These are phyloP conservation scores for Pythium insidiosum DNA, from an alignment of 352 stramenopile genomes.

Conservation along the genomic window DNA sequence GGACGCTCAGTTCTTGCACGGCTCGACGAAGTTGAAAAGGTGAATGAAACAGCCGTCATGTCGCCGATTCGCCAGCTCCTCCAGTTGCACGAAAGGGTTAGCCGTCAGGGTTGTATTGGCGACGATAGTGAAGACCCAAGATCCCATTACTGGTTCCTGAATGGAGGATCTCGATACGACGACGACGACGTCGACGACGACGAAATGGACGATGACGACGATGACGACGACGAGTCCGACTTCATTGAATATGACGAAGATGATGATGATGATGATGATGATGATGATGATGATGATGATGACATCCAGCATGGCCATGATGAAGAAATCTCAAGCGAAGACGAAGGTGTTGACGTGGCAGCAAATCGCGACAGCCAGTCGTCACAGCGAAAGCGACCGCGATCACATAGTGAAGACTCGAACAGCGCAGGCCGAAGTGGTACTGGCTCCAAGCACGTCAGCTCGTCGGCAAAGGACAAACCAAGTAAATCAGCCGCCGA, in stretches of 20 bases:
- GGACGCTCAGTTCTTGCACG: slow-evolving; percentile 45
- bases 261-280: slow-evolving; percentile 20
- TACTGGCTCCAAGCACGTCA: too few species aligned
- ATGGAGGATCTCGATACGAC: slow-evolving; percentile 14
- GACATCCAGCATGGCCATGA: slow-evolving; percentile 12
- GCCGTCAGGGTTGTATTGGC: slow-evolving; percentile 44
- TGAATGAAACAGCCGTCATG: slow-evolving; percentile 1
- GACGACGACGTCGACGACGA: slow-evolving; percentile 40
- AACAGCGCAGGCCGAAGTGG: too few species aligned
- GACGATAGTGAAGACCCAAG: slow-evolving; percentile 8
- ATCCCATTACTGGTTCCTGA: background rate
- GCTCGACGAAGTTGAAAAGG: slow-evolving; percentile 12
- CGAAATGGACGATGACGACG: slow-evolving; percentile 40
- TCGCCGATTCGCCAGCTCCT: slow-evolving; percentile 51
- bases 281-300: slow-evolving; percentile 24
- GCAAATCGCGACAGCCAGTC: background rate
- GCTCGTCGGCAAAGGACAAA: too few species aligned
- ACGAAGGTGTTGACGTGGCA: slow-evolving; percentile 6
- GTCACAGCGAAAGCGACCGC: slow-evolving; percentile 6
- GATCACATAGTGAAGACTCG: too few species aligned
- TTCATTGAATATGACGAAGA: slow-evolving; percentile 57
- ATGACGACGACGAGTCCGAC: slow-evolving; percentile 39
- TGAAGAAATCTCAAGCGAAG: slow-evolving; percentile 29
- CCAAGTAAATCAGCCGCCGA: too few species aligned
- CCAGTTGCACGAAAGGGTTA: slow-evolving; percentile 29